Evolutionary conservation across 164 flowering plant genomes (phyloP).

Genomic region (Berberis vulgaris): DNA sequence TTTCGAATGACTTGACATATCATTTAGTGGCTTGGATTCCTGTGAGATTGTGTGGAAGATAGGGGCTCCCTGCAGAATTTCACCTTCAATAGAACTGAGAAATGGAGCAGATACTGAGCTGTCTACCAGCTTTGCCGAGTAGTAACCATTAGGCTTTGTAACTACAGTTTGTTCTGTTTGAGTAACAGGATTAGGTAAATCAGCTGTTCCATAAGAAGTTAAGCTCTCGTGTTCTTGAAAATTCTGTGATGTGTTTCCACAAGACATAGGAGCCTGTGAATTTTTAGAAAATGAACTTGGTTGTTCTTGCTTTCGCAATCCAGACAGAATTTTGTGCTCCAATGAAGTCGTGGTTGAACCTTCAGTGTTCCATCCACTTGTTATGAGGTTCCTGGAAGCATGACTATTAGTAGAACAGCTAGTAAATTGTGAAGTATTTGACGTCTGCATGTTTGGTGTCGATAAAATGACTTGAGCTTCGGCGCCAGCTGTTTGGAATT

Average conservation of each 20-base stretch:
- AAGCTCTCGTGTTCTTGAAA: slow-evolving; percentile 14
- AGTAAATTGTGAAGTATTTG: slow-evolving; percentile 13
- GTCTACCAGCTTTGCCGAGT: slow-evolving; percentile 10
- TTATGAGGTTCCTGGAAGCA: slow-evolving; percentile 18
- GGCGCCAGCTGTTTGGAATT: slow-evolving; percentile 9
- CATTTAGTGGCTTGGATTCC: slow-evolving; percentile 11
- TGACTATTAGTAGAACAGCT: slow-evolving; percentile 8
- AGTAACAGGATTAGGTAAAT: slow-evolving; percentile 5
- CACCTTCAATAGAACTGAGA: slow-evolving; percentile 12
- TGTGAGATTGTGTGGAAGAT: slow-evolving; percentile 12
- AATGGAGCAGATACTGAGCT: slow-evolving; percentile 11
- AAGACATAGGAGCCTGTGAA: slow-evolving; percentile 7
- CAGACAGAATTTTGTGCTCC: slow-evolving; percentile 29
- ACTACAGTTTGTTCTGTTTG: background rate
- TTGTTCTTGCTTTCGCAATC: slow-evolving; percentile 15
- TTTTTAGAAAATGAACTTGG: slow-evolving; percentile 14
- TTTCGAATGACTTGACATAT: slow-evolving; percentile 10
- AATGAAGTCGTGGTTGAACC: slow-evolving; percentile 29
- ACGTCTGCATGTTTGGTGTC: slow-evolving; percentile 14
- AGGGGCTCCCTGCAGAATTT: slow-evolving; percentile 16
- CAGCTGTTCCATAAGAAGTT: slow-evolving; percentile 8
- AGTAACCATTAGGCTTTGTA: slow-evolving; percentile 7
- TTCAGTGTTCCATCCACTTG: slow-evolving; percentile 25
- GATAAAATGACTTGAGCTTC: slow-evolving; percentile 19
- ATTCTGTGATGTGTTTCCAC: slow-evolving; percentile 10